Evolutionary conservation across 2,329 filamentous ascomycete species (phyloP).

Genomic region (Nemania sp.): DNA sequence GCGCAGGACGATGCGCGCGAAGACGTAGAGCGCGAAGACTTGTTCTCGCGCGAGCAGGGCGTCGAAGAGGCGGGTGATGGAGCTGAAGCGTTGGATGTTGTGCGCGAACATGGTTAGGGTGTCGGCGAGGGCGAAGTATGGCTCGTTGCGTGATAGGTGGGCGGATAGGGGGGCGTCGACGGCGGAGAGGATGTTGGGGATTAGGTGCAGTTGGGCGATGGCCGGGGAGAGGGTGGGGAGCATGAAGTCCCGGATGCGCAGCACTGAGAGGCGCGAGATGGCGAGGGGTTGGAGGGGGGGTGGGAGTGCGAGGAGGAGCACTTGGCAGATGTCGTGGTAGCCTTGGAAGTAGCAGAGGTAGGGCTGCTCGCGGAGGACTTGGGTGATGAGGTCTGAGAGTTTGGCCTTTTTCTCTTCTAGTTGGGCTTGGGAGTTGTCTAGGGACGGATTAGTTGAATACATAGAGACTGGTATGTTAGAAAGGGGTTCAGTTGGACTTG

Average conservation of each 20-base stretch:
- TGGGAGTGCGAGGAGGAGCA: conserved; percentile 87
- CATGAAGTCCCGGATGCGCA: conserved; percentile 98
- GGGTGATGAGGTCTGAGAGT: conserved; percentile 82
- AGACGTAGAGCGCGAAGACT: conserved; percentile 91
- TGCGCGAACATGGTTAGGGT: conserved; percentile 97
- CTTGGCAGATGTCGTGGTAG: conserved; percentile 98
- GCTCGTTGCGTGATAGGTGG: conserved; percentile 82
- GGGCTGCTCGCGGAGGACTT: conserved; percentile 83
- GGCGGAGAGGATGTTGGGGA: conserved; percentile 81
- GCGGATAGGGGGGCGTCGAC: conserved; percentile 78
- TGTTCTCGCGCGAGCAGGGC: conserved; percentile 88
- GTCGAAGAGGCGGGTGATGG: conserved; percentile 93
- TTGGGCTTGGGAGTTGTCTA: conserved; percentile 76
- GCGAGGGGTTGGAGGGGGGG: conserved; percentile 69
- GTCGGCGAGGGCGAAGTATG: conserved; percentile 93
- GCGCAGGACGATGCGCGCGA: conserved; percentile 86
- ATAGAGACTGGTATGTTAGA: background rate
- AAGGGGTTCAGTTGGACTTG: conserved; percentile 43
- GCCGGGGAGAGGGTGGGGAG: conserved; percentile 86
- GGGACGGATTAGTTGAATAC: background rate
- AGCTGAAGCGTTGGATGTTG: conserved; percentile 88
- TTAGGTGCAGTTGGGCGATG: conserved; percentile 84
- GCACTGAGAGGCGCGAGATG: conserved; percentile 83
- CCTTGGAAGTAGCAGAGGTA: conserved; percentile 97
- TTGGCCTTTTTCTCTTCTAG: conserved; percentile 78